Evolutionary conservation across 208 protist species (phyloP), one percentile per base, ranked within the genome.

Genomic region (Trypanosoma boissoni): DNA sequence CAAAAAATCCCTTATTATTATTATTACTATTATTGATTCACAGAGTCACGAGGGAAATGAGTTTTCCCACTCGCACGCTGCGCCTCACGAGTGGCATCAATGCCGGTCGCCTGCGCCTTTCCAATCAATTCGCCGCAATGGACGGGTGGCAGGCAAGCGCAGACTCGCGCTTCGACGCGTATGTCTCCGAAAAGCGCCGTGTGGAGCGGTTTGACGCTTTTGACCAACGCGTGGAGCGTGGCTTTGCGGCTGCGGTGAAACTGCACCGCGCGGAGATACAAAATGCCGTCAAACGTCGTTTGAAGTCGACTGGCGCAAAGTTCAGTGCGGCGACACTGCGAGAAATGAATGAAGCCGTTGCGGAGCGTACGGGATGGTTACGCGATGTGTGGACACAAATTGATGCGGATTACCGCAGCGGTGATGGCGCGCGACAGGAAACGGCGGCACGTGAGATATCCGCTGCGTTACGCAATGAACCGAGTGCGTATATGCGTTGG

Each of bases 371-470:
- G 56, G 44, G 34, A 2, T 95, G 88, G 86, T 63, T 95, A 39
- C 78, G 85, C 14, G 88, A 95, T 23, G 88, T 95, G 43, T 95
- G 85, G 83, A 41, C 88, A 45, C 86, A 92, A 72, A 74, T 95
- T 27, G 88, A 95, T 49, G 80, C 88, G 8, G 88, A 95, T 65
- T 95, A 95, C 68, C 80, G 88, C 41, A 85, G 83, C 65, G 60
- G 54, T 39, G 78, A 91, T 60, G 21, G 65, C 7, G 60, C 58
- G 28, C 77, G 85, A 46, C 81, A 92, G 64, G 71, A 64, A 12
- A 75, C 49, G 20, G 88, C 88, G 12, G 81, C 86, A 16, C 54
- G 74, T 10, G 85, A 95, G 63, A 92, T 95, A 50, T 74, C 76
- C 0, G 74, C 76, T 12, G 78, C 88, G 1, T 71, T 92, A 62